These are phyloP conservation scores for Tolypocladium endophyticum DNA, from an alignment of 2,329 filamentous ascomycete species.

Conservation along the genomic window DNA sequence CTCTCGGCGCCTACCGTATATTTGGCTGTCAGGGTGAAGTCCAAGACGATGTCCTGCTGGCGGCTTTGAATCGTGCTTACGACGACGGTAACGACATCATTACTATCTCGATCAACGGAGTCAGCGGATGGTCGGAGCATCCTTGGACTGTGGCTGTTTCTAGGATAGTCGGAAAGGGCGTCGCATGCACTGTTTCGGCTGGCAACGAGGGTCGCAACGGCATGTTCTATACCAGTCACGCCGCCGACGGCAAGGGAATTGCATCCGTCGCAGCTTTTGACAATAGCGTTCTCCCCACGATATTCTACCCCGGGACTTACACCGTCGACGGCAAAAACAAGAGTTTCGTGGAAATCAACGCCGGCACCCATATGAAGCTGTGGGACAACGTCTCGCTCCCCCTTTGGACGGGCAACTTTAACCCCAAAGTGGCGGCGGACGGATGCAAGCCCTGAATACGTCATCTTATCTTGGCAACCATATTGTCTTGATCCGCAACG, in stretches of 20 bases:
- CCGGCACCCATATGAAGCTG: neutral
- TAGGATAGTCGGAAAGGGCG: conserved; percentile 25
- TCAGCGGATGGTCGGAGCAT: conserved; percentile 19
- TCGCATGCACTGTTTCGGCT: conserved; percentile 40
- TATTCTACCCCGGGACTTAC: conserved; percentile 32
- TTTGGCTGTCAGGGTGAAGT: conserved; percentile 14
- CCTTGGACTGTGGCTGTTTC: conserved; percentile 31
- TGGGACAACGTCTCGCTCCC: neutral
- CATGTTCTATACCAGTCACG: conserved; percentile 38
- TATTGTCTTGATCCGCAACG: conserved; percentile 50
- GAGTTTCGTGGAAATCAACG: neutral
- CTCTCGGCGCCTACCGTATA: neutral
- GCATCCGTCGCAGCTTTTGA: conserved; percentile 40
- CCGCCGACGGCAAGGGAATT: conserved; percentile 35
- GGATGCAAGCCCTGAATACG: conserved; percentile 45
- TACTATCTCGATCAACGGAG: conserved; percentile 10
- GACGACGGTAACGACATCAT: conserved; percentile 31
- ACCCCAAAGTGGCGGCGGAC: conserved; percentile 35
- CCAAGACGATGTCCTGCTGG: conserved; percentile 35
- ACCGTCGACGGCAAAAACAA: conserved; percentile 21
- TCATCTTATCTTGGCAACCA: conserved; percentile 46
- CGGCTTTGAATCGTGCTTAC: conserved; percentile 34
- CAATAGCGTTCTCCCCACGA: conserved; percentile 29
- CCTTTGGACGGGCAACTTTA: conserved; percentile 21
- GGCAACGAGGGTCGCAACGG: conserved; percentile 37